phyloP scores from a whole-genome alignment of 352 stramenopile genomes.

The Phytopythium boreale region DNA sequence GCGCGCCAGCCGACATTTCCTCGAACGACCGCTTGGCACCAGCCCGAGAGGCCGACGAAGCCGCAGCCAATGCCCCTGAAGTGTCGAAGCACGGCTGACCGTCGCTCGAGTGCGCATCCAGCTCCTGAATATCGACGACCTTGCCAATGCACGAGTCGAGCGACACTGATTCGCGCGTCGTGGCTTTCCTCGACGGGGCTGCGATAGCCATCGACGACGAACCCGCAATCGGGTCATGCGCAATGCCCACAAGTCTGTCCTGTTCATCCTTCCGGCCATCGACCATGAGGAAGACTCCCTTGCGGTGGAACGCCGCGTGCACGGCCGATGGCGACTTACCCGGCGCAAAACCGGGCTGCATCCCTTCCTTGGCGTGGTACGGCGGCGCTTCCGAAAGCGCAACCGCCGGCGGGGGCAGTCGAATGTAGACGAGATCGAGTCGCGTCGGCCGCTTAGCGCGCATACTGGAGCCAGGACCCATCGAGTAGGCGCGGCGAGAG shows the following conservation, averaged over 20 bases:
- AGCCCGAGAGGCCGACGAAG: slow-evolving; percentile 12
- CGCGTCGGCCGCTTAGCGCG: slow-evolving; percentile 55
- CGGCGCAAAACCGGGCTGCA: slow-evolving; percentile 76
- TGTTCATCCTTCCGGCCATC: slow-evolving; percentile 76
- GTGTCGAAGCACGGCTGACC: slow-evolving; percentile 14
- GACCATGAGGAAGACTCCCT: slow-evolving; percentile 76
- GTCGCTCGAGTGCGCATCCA: slow-evolving; percentile 39
- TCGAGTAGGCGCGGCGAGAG: slow-evolving; percentile 51
- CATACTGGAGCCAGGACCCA: slow-evolving; percentile 28
- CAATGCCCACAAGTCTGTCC: slow-evolving; percentile 73
- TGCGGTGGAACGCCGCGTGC: slow-evolving; percentile 73
- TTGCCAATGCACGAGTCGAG: slow-evolving; percentile 78
- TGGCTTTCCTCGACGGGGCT: slow-evolving; percentile 54
- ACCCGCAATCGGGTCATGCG: slow-evolving; percentile 59
- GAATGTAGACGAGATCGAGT: slow-evolving; percentile 80
- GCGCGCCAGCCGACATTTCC: slow-evolving; percentile 55
- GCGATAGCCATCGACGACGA: slow-evolving; percentile 58
- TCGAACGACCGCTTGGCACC: slow-evolving; percentile 72
- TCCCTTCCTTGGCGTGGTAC: slow-evolving; percentile 85
- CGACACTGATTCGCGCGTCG: slow-evolving; percentile 74
- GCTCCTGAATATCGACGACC: slow-evolving; percentile 77
- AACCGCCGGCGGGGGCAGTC: slow-evolving; percentile 69
- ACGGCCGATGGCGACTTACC: slow-evolving; percentile 79
- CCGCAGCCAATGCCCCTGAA: not conserved
- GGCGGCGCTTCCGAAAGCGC: slow-evolving; percentile 66